These are phyloP conservation scores for Russula griseocarnosa DNA, from an alignment of 768 basidiomycete genomes.

Conservation along the genomic window DNA sequence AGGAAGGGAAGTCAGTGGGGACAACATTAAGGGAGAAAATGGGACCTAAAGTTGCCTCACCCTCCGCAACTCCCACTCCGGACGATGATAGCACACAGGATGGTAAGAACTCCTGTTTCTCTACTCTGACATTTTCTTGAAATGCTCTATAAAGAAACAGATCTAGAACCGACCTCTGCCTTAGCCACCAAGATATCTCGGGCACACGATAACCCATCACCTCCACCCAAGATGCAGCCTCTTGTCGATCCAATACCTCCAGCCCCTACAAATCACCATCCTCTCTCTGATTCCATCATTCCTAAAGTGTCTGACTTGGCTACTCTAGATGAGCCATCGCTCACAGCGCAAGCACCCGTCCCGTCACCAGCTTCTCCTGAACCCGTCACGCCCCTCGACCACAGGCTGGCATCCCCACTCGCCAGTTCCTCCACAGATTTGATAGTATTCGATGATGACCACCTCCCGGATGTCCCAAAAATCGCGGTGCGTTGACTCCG, in stretches of 20 bases:
- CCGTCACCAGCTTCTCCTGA: constrained; percentile 6
- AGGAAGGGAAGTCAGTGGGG: background rate
- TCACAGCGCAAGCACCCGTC: background rate
- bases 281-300: background rate
- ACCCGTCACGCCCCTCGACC: background rate
- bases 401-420: background rate
- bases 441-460: constrained; percentile 15
- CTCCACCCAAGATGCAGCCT: constrained; percentile 42
- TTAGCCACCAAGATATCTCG: constrained; percentile 62
- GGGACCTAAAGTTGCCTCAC: background rate
- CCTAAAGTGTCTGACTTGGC: background rate
- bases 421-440: constrained; percentile 2
- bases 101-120: constrained; percentile 15
- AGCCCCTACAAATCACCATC: background rate
- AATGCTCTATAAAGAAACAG: constrained; percentile 13
- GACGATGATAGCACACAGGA: constrained; percentile 19
- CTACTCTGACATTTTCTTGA: background rate
- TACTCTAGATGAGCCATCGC: background rate
- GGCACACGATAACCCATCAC: constrained; percentile 75
- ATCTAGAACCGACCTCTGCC: constrained; percentile 60
- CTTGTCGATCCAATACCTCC: constrained; percentile 13
- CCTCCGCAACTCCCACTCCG: background rate
- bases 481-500: constrained; percentile 8
- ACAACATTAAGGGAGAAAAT: background rate
- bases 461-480: background rate